Conservation (phyloP, 192 early-diverging fungal genomes). For the Paraglomus occultum region DNA sequence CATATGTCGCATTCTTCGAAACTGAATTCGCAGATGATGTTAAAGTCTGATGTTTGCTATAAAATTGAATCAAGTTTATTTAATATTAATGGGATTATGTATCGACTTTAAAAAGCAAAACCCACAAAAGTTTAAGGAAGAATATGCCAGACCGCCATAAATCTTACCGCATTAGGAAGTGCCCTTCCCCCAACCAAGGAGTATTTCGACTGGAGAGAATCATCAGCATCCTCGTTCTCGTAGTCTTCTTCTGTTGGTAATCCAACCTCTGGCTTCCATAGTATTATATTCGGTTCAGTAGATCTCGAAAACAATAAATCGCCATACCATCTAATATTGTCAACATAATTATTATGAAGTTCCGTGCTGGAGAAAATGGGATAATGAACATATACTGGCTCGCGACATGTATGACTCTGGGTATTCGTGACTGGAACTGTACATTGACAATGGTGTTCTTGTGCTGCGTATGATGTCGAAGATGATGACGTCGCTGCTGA, state of each 20-base stretch:
- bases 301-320: slow-evolving; percentile 28
- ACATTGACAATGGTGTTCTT: slow-evolving; percentile 11
- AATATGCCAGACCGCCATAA: too few species aligned
- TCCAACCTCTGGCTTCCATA: slow-evolving; percentile 22
- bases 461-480: background rate
- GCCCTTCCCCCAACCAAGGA: slow-evolving; percentile 21
- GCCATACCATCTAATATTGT: slow-evolving; percentile 28
- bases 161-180: background rate
- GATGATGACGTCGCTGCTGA: background rate
- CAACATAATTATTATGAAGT: slow-evolving; percentile 29
- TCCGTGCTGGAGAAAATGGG: slow-evolving; percentile 11
- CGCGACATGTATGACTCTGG: background rate
- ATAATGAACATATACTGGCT: slow-evolving; percentile 15
- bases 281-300: background rate
- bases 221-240: background rate
- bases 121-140: too few species aligned
- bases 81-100: background rate
- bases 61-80: background rate
- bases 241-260: background rate
- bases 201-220: background rate
- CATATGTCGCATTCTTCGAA: slow-evolving; percentile 25
- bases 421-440: background rate
- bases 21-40: slow-evolving; percentile 27
- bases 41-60: slow-evolving; percentile 18
- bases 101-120: too few species aligned